Evolutionary conservation across 225 moss, liverwort and hornwort species (phyloP), one percentile per base, ranked within the genome.

Genomic region (Rhytidiadelphus loreus): DNA sequence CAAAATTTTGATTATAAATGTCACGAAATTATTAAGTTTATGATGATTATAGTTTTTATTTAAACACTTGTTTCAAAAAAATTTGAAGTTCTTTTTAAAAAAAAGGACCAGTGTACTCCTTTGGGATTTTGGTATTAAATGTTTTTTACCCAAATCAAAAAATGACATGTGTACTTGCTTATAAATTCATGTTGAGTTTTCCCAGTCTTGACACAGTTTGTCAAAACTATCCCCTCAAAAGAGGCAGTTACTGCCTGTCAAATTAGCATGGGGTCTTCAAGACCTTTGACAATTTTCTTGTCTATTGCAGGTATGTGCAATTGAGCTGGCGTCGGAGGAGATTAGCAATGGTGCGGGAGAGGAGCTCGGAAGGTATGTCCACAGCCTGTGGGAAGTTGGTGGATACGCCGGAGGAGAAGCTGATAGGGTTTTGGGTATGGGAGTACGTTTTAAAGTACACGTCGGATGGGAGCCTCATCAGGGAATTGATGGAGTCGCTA

Each of bases 391-490:
- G 11, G n/a, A 77, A 55, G 37, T 55, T 25, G 78, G 84, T 62
- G 86, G 87, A 90, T 33, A 68, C 53, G 9, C 46, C 69, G 1
- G 80, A 37, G 85, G 89, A 92, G 60, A 87, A 72, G 76, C 85
- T 78, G 19, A 39, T 81, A 46, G 72, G 73, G 85, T 28, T 87
- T 83, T 94, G 93, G 93, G 7, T 91, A 50, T 94, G 90, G 94
- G 92, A 93, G 77, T 91, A 81, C 44, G n/a, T 93, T n/a, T 73
- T 91, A 32, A 93, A 93, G 88, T 43, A 83, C 81, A 23, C 83
- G 13, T 91, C 85, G 23, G 50, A 89, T 63, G 21, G 1, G 81
- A 83, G 52, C 3, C 35, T 93, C 11, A 35, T 93, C 15, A 81
- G 60, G 64, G 91, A 85, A 60, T 61, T 93, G 83, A 14, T 18